These are phyloP conservation scores for Apocynum venetum DNA, from an alignment of 257 asterid species.

Conservation along the genomic window DNA sequence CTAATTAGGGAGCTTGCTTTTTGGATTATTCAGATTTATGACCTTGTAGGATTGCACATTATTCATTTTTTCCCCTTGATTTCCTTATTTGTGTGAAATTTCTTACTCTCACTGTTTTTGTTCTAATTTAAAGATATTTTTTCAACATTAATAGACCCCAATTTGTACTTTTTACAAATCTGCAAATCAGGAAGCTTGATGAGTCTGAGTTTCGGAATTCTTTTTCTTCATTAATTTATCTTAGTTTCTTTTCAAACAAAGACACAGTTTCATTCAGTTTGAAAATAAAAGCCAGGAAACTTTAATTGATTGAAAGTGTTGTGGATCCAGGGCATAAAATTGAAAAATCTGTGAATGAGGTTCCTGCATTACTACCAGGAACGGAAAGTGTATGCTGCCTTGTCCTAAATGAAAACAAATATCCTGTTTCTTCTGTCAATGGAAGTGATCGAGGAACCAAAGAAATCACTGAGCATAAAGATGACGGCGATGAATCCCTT, in stretches of 20 bases:
- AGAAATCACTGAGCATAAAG: constrained; percentile 3
- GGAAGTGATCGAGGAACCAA: constrained; percentile 3
- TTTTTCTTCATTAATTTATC: neutral
- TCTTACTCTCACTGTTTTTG: neutral
- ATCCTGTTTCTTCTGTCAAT: constrained; percentile 6
- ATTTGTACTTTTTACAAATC: neutral
- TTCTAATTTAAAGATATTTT: neutral
- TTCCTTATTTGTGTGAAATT: neutral
- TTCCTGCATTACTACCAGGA: neutral
- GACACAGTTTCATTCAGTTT: neutral
- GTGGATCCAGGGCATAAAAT: constrained; percentile 15
- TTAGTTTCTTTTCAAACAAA: neutral
- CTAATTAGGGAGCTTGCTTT: neutral
- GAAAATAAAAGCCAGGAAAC: neutral
- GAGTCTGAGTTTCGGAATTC: constrained; percentile 66
- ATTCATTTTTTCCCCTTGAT: constrained; percentile 63
- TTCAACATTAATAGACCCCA: neutral
- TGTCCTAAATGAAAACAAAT: neutral
- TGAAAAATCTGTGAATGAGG: constrained; percentile 9
- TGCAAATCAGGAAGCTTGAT: constrained; percentile 84
- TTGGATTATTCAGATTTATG: constrained; percentile 2
- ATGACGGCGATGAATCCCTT: neutral
- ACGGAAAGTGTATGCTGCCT: neutral
- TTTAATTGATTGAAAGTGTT: neutral
- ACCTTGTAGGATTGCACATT: constrained; percentile 21